Evolutionary conservation across 164 flowering plant genomes (phyloP), one percentile per base, ranked within the genome.

Genomic region (Stephania japonica): DNA sequence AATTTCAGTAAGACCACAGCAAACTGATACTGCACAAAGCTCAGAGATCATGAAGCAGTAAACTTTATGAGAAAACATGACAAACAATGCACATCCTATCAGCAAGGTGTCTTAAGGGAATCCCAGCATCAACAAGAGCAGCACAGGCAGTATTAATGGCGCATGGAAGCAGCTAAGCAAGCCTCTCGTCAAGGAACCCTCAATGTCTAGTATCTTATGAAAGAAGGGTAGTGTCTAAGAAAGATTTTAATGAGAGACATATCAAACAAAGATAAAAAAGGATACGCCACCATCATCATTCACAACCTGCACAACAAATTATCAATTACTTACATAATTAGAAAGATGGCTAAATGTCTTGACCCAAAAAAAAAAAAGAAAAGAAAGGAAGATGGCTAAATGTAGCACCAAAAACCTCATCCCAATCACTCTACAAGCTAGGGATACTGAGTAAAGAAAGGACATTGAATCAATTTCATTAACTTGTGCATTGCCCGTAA

Each of bases 201-300:
- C 27, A 65, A 24, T 32, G 38, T 24, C 26, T 1, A 65, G 10
- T 32, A 9, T 26, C 14, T 65, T 24, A 32, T 1, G 18, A 32
- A 13, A 16, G 18, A 8, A 13, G n/a, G n/a, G n/a, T n/a, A n/a
- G n/a, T n/a, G n/a, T n/a, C n/a, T n/a, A n/a, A n/a, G n/a, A n/a
- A n/a, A n/a, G n/a, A n/a, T n/a, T n/a, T n/a, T n/a, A 18, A 69
- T 32, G 23, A 44, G 8, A 32, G 62, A 16, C 26, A 25, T 12
- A 56, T 47, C 53, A 70, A 56, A 32, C 26, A 56, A 62, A 21
- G 43, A 10, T 42, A 70, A 67, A 49, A 16, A 82, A 89, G 93
- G 99, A 94, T 94, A 94, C 99, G 83, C 97, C 83, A 70, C 98
- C 99, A 83, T 94, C 99, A 85, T 94, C 98, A 81, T 85, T 78